These are phyloP conservation scores for Bathelium albidoporum DNA, from an alignment of 495 filamentous ascomycete genomes.

Conservation along the genomic window DNA sequence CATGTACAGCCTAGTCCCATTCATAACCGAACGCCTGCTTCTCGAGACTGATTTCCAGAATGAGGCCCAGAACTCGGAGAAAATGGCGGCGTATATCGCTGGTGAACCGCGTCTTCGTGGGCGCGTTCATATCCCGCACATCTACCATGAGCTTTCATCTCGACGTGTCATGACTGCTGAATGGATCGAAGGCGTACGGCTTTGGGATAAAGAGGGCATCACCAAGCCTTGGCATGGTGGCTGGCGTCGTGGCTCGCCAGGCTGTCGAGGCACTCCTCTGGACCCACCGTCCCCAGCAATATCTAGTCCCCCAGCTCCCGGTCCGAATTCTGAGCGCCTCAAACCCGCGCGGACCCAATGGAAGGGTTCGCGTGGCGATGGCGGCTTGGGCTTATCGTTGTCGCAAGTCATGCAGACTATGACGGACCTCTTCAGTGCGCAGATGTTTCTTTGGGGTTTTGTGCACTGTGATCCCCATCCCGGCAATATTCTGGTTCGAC, in stretches of 20 bases:
- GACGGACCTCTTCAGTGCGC: conserved; percentile 86
- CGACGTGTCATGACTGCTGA: conserved; percentile 86
- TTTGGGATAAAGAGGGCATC: conserved; percentile 81
- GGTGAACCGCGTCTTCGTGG: conserved; percentile 65
- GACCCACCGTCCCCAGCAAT: conserved; percentile 38
- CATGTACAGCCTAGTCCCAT: conserved; percentile 78
- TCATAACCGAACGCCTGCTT: conserved; percentile 73
- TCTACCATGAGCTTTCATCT: conserved; percentile 72
- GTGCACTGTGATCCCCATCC: conserved; percentile 96
- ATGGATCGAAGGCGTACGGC: conserved; percentile 88
- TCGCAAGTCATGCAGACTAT: conserved; percentile 91
- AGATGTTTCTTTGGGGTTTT: conserved; percentile 92
- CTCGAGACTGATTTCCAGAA: conserved; percentile 91
- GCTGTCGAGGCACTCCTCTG: conserved; percentile 59
- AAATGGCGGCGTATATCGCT: conserved; percentile 67
- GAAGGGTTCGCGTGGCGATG: conserved; percentile 57
- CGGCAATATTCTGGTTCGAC: conserved; percentile 91
- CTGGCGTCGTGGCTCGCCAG: conserved; percentile 62
- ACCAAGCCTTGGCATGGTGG: conserved; percentile 66
- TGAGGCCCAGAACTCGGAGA: conserved; percentile 78
- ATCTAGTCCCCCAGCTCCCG: conserved; percentile 35
- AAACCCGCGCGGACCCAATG: conserved; percentile 76
- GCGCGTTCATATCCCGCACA: conserved; percentile 77
- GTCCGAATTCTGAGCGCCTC: conserved; percentile 36
- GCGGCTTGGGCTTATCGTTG: conserved; percentile 70